Percentiles rank a stretch among this genome's conserved stretches.
Conservation (phyloP, 352 stramenopile genomes). For the Phytophthora vignae region DNA sequence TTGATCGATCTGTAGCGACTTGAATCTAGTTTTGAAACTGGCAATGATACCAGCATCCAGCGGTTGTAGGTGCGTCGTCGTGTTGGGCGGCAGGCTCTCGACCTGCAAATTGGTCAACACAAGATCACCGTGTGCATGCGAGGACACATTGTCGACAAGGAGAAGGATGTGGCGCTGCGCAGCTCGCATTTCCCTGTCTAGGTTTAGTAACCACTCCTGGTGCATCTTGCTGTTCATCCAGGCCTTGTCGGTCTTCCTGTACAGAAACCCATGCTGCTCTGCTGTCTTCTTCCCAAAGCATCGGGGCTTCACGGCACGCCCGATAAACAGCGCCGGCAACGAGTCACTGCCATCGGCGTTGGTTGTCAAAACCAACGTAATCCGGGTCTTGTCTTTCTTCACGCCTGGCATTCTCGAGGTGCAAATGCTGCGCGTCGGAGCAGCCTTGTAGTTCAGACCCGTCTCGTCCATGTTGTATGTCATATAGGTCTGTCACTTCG, state of each 20-base stretch:
- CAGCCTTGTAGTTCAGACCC: slow-evolving; percentile 1
- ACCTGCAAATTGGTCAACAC: neutral
- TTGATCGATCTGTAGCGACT: neutral
- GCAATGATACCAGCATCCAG: slow-evolving; percentile 2
- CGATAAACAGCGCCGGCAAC: slow-evolving; percentile 2
- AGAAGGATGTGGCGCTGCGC: neutral
- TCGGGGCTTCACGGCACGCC: neutral
- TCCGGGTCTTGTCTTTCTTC: slow-evolving; percentile 18
- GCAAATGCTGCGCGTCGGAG: neutral
- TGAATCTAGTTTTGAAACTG: neutral
- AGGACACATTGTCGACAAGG: neutral
- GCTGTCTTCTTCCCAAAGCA: slow-evolving; percentile 12
- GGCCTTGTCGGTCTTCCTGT: slow-evolving; percentile 3
- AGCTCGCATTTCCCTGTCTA: slow-evolving; percentile 4
- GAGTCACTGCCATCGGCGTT: slow-evolving; percentile 14
- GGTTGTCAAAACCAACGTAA: slow-evolving; percentile 5
- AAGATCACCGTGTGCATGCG: neutral
- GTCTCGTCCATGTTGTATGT: slow-evolving; percentile 15
- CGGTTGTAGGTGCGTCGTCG: neutral
- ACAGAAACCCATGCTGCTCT: slow-evolving; percentile 7
- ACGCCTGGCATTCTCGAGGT: neutral
- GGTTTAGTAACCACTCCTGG: neutral
- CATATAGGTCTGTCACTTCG: slow-evolving; percentile 7
- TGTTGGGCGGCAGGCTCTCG: neutral
- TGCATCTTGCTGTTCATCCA: slow-evolving; percentile 6